Base-by-base conservation (phyloP, 768 basidiomycete genomes). In the Heimioporus sp. region DNA sequence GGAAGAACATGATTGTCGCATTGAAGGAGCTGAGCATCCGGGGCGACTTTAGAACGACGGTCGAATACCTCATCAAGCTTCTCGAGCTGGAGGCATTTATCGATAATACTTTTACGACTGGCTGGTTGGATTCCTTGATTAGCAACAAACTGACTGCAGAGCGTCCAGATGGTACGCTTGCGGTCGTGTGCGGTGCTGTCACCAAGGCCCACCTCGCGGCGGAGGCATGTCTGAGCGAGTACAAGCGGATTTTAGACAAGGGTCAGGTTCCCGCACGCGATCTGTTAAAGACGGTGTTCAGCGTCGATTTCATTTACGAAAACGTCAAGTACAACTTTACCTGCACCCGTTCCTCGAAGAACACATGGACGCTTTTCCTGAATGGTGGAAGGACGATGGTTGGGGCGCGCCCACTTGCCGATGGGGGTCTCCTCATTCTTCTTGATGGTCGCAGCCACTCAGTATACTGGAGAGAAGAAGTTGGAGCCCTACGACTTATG, bases 1-100 rank as follows among this genome's bases (percentile, higher is more conserved):
- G 97, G 63, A 99, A 99, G 79, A 98, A 98, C 69, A 99, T 99
- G 96, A 96, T 99, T 54, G 90, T 99, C 59, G 97, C 97, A 3
- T 75, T 99, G 61, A 98, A 98, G 76, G 97, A 98, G 71, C 77
- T 98, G 58, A 94, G 92, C 70, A 99, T 99, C 68, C 92, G 97
- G 61, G 97, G 97, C 51, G 97, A 99, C 71, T 99, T 99, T 78
- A 77, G 97, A 56, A 97, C 94, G 13, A 99, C 97, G 0, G 97
- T 98, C 63, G 97, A 99, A 71, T 99, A 99, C 70, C 85, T 97
- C 58, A 98, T 99, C 83, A 97, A 95, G 71, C 82, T 98, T 41
- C 79, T 99, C 54, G 94, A 98, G 70, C 82, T 97, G 48, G 90
- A 94, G 57, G 90, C 94, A 19, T 99, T 99, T 77, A 86, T 92